phyloP scores from a whole-genome alignment of 2,329 filamentous ascomycete genomes.

The Iodosphaeria phyllophila region DNA sequence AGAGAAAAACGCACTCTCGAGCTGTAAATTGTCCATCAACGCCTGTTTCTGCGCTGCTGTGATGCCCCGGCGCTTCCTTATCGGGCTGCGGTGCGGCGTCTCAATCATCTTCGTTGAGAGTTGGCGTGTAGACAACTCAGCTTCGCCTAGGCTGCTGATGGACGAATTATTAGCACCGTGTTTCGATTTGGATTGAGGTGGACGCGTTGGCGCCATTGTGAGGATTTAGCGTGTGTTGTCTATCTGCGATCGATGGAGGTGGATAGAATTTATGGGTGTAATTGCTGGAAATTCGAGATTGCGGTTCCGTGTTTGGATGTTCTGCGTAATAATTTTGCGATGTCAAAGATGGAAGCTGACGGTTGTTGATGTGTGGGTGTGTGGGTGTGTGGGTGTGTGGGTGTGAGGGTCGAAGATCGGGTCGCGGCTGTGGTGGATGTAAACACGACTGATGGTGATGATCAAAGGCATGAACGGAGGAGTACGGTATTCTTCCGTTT shows the following conservation, averaged over 20 bases:
- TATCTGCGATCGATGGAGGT: too few species aligned
- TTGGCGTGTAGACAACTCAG: conserved; percentile 9
- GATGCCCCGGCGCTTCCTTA: conserved; percentile 43
- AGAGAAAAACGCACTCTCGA: conserved; percentile 48
- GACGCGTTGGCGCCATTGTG: conserved; percentile 27
- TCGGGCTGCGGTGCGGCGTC: conserved; percentile 34
- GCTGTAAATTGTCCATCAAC: conserved; percentile 72
- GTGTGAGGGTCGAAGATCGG: too few species aligned
- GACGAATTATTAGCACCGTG: conserved; percentile 12
- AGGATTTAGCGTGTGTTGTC: conserved; percentile 17
- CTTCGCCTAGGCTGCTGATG: too few species aligned
- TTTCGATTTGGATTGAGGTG: conserved; percentile 26
- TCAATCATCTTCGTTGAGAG: conserved; percentile 17
- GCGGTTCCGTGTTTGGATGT: too few species aligned
- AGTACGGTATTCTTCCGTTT: too few species aligned
- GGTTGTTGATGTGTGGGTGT: too few species aligned
- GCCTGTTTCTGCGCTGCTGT: conserved; percentile 64
- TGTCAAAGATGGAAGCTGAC: too few species aligned
- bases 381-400: too few species aligned
- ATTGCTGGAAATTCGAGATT: neutral
- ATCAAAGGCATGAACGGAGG: too few species aligned
- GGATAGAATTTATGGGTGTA: neutral
- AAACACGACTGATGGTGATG: too few species aligned
- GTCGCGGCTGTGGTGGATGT: too few species aligned
- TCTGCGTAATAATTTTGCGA: too few species aligned